Evolutionary conservation across 2,329 filamentous ascomycete genomes (phyloP), one percentile per base, ranked within the genome.

Genomic region (Camillea tinctor): DNA sequence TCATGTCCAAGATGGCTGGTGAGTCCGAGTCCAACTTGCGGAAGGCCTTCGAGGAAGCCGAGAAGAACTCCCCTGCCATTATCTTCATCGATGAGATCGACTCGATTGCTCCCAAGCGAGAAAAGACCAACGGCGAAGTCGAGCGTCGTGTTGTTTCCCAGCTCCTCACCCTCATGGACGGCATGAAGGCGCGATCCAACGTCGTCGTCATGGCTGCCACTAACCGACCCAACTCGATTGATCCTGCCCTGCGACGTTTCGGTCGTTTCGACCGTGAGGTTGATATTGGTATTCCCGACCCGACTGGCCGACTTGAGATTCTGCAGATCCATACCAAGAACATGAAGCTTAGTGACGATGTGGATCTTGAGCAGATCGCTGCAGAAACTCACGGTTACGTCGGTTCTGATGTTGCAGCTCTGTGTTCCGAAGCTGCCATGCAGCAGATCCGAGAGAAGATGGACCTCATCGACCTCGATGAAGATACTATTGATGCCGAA

Each of bases 401-500:
- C 68, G 95, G 95, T 83, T 98, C 95, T 30, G 95, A 99, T 89
- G 84, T 99, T 77, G 95, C 95, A 61, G 96, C 95, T 26, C 92
- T 99, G 62, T 99, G 95, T 82, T 99, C 95, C 6, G 95, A 99
- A 80, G 95, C 95, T 75, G 95, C 95, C 66, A 99, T 99, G 95
- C 95, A 99, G 79, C 95, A 99, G 81, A 99, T 99, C 79, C 94
- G 95, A 81, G 95, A 99, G 81, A 99, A 99, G 90, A 99, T 99
- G 95, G 95, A 99, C 75, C 87, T 99, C 66, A 99, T 99, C 69
- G 95, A 99, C 79, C 86, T 99, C 36, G 95, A 99, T 67, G 95
- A 99, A 81, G 95, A 99, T 74, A 99, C 95, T 64, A 99, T 99
- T 65, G 95, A 99, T 72, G 95, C 95, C 26, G 95, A 99, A 81